A percentile compares a stretch with the other conserved stretches of the same genome.
phyloP scores from a whole-genome alignment of 768 basidiomycete genomes.

The Macrolepiota dolichaula region DNA sequence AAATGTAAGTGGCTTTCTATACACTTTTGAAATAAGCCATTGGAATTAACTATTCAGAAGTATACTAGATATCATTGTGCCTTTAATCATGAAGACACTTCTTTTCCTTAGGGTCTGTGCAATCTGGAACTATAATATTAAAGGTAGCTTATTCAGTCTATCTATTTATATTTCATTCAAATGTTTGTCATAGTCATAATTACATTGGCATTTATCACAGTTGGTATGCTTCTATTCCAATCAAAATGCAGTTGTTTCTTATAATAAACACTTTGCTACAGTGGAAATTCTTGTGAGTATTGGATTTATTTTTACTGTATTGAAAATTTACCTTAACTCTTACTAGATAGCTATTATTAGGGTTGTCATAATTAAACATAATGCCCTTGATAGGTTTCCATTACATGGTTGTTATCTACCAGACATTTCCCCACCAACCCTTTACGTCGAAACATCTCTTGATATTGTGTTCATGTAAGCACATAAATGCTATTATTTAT shows the following conservation, averaged over 20 bases:
- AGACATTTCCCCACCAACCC: no score
- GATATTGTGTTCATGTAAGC: neutral
- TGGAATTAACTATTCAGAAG: neutral
- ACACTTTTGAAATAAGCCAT: neutral
- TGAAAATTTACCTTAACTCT: no score
- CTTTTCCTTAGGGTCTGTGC: neutral
- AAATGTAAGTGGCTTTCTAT: neutral
- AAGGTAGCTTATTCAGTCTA: neutral
- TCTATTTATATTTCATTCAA: neutral
- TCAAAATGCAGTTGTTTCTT: neutral
- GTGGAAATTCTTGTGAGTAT: no score
- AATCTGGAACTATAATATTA: neutral
- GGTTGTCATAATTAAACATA: no score
- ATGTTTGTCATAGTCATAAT: neutral
- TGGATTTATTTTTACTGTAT: no score
- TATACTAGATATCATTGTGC: neutral
- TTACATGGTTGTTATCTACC: no score
- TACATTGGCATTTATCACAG: neutral
- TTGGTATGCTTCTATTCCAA: neutral
- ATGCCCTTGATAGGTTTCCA: no score
- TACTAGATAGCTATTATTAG: no score
- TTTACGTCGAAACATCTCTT: no score
- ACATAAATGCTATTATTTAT: neutral
- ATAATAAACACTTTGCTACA: neutral
- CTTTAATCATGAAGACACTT: neutral